Evolutionary conservation across 306 rosid genomes (phyloP), one percentile per base, ranked within the genome.

Genomic region (Cicer arietinum): DNA sequence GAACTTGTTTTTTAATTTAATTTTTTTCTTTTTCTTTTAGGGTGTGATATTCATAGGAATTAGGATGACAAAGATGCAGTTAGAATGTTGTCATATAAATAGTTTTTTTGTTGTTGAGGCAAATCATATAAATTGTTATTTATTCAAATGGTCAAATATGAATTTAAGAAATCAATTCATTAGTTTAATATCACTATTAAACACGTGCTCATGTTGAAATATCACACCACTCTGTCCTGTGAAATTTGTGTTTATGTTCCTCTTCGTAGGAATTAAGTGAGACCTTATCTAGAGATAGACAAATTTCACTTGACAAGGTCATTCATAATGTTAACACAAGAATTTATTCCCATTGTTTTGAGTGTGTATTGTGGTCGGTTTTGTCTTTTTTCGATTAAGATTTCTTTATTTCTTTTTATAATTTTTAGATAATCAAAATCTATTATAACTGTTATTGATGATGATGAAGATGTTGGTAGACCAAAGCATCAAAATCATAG

Each of bases 1-100:
- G 37, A 75, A 80, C 73, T 60, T 18, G 59, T 48, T 75, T 67
- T 46, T 7, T 25, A 66, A 43, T 66, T 66, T 1, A 1, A 6
- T 65, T 64, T 58, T 30, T 30, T 30, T 20, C 22, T 16, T 2
- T 44, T 18, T 66, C 54, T 18, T 66, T 44, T 53, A 65, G 35
- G 51, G 14, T 16, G 51, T 42, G 37, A 16, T 64, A 16, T 14
- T 42, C 6, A 16, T 43, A 44, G 71, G 56, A 66, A 6, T 41
- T 43, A 44, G 71, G 56, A 66, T 66, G 41, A 3, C 54, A 11
- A 66, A 59, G 65, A 44, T 66, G 56, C 10, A 45, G 51, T 10
- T 66, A 66, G 71, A 10, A 46, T 66, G 53, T 10, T 66, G 16
- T 66, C 40, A 66, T 22, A 18, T 5, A 66, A 42, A 16, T 64